Percentiles rank a stretch among this genome's conserved stretches.
phyloP scores from a whole-genome alignment of 2,329 filamentous ascomycete species.

The Neonectria coccinea region DNA sequence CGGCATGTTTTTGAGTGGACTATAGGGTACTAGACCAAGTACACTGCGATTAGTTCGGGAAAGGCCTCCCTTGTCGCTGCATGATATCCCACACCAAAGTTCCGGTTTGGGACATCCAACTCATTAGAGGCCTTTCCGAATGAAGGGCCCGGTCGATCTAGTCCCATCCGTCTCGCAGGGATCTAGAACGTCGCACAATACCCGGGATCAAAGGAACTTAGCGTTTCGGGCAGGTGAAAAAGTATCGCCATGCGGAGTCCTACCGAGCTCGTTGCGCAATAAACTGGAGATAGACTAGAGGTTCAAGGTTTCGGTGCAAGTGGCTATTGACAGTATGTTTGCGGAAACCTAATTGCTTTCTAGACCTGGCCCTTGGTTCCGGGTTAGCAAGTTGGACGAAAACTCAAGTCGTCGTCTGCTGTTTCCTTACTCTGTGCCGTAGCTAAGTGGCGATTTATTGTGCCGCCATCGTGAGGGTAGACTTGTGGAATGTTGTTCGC shows the following conservation, averaged over 20 bases:
- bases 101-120: neutral
- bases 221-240: neutral
- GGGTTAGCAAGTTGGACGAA: neutral
- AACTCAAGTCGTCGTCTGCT: neutral
- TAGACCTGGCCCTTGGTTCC: neutral
- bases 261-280: neutral
- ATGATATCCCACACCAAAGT: no score
- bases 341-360: neutral
- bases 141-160: neutral
- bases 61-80: neutral
- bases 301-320: neutral
- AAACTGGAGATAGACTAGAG: neutral
- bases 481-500: neutral
- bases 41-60: neutral
- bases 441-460: neutral
- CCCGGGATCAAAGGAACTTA: neutral
- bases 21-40: neutral
- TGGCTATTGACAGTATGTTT: neutral
- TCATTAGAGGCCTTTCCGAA: neutral
- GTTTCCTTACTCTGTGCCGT: neutral
- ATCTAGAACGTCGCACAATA: neutral
- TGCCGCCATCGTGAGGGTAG: neutral
- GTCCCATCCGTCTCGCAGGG: neutral
- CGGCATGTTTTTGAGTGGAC: no score
- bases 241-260: neutral